Conservation (phyloP, 768 basidiomycete genomes). For the Phylloporus sp. region DNA sequence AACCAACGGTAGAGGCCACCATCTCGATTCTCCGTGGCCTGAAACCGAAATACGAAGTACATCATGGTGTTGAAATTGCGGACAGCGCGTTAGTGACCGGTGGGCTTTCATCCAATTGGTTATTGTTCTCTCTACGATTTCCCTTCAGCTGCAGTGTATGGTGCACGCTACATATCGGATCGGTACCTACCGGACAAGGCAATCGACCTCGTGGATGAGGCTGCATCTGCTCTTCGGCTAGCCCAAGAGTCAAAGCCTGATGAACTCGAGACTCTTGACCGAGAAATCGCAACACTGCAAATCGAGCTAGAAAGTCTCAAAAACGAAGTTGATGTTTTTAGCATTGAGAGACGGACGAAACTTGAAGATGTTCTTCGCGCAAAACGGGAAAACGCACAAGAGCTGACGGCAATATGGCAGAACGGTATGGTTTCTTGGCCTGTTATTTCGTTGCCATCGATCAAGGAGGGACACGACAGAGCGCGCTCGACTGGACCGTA, state of each 20-base stretch:
- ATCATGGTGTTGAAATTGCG: constrained; percentile 90
- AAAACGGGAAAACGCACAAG: constrained; percentile 61
- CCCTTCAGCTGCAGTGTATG: constrained; percentile 70
- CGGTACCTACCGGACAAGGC: constrained; percentile 89
- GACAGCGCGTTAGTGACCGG: constrained; percentile 86
- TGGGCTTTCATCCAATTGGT: constrained; percentile 23
- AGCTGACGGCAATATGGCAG: constrained; percentile 67
- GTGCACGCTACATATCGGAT: constrained; percentile 82
- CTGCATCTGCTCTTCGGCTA: constrained; percentile 79
- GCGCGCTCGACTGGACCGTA: constrained; percentile 60
- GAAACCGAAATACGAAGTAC: constrained; percentile 82
- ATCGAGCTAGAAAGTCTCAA: constrained; percentile 89
- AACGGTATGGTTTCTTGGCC: constrained; percentile 41
- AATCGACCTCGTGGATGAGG: constrained; percentile 91
- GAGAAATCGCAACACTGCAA: constrained; percentile 81
- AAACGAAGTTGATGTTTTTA: constrained; percentile 84
- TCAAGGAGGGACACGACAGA: constrained; percentile 37
- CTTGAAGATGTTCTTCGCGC: constrained; percentile 60
- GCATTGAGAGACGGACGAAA: constrained; percentile 63
- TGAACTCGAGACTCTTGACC: constrained; percentile 74
- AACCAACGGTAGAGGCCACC: constrained; percentile 81
- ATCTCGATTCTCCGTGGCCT: constrained; percentile 86
- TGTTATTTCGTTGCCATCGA: neutral
- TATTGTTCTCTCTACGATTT: neutral
- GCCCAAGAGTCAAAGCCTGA: constrained; percentile 89